These are phyloP conservation scores for Chaetomiaceae sp. DNA, from an alignment of 2,329 filamentous ascomycete genomes.

Conservation along the genomic window DNA sequence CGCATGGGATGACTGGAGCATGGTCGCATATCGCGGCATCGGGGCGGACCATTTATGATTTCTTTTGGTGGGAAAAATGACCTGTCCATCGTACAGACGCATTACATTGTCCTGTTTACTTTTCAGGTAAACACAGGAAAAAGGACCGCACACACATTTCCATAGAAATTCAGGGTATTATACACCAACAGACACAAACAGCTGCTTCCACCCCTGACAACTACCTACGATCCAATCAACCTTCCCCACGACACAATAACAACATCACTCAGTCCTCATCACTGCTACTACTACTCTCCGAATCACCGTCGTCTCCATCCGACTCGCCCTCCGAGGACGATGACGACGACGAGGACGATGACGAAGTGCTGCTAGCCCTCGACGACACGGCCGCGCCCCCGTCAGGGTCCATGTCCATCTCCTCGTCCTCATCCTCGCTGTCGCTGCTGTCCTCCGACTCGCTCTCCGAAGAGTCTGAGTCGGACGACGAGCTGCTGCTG, in stretches of 20 bases:
- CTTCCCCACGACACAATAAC: too few species aligned
- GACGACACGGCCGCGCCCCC: constrained; percentile 17
- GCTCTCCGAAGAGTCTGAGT: constrained; percentile 31
- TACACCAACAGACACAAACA: too few species aligned
- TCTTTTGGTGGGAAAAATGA: neutral
- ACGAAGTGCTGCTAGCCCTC: constrained; percentile 26
- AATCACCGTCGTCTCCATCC: constrained; percentile 17
- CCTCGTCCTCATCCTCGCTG: constrained; percentile 27
- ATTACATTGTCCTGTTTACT: too few species aligned
- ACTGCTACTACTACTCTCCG: constrained; percentile 22
- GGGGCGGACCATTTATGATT: neutral
- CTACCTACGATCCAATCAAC: too few species aligned
- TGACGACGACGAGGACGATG: too few species aligned
- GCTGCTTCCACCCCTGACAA: too few species aligned
- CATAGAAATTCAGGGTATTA: too few species aligned
- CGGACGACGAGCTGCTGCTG: constrained; percentile 37
- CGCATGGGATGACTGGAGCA: neutral
- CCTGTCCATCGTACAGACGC: too few species aligned
- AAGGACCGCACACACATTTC: too few species aligned
- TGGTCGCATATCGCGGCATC: constrained; percentile 2
- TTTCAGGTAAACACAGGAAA: too few species aligned
- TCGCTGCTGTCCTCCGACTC: constrained; percentile 24
- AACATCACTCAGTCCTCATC: constrained; percentile 13
- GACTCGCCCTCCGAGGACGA: constrained; percentile 25
- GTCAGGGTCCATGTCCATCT: constrained; percentile 20